Percentiles rank a stretch among this genome's conserved stretches.
phyloP scores from a whole-genome alignment of 495 filamentous ascomycete species.

The Penicillium mononematosum region DNA sequence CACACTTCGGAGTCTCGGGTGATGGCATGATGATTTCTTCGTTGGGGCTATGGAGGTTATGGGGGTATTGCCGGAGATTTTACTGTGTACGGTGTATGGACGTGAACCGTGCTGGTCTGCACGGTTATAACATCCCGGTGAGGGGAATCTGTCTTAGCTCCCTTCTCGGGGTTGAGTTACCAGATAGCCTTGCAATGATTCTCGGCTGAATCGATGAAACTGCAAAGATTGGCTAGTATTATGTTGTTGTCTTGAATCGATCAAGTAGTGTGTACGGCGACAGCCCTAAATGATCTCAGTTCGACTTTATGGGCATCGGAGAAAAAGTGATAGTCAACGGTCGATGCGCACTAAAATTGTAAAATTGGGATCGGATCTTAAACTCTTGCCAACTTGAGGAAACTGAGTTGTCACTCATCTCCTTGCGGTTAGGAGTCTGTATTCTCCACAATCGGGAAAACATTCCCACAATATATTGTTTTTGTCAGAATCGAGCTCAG shows the following conservation, averaged over 20 bases:
- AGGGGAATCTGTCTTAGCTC: constrained; percentile 1
- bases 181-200: neutral
- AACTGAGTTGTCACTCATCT: constrained; percentile 27
- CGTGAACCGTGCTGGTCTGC: constrained; percentile 26
- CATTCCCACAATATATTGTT: neutral
- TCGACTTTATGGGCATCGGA: neutral
- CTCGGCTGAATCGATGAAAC: neutral
- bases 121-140: neutral
- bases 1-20: constrained; percentile 12
- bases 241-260: neutral
- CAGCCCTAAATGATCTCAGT: neutral
- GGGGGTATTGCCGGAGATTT: constrained; percentile 23
- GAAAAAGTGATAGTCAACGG: constrained; percentile 1
- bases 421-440: constrained; percentile 30
- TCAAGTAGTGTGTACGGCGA: neutral
- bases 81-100: constrained; percentile 16
- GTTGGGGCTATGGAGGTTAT: neutral
- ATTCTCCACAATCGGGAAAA: constrained; percentile 3
- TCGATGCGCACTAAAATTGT: constrained; percentile 27
- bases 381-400: constrained; percentile 36
- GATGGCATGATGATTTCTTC: constrained; percentile 3
- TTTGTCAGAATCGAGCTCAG: constrained; percentile 19
- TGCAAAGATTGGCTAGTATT: neutral
- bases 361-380: constrained; percentile 38
- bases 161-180: neutral